phyloP scores from a whole-genome alignment of 768 basidiomycete genomes.

The Asterophora parasitica region DNA sequence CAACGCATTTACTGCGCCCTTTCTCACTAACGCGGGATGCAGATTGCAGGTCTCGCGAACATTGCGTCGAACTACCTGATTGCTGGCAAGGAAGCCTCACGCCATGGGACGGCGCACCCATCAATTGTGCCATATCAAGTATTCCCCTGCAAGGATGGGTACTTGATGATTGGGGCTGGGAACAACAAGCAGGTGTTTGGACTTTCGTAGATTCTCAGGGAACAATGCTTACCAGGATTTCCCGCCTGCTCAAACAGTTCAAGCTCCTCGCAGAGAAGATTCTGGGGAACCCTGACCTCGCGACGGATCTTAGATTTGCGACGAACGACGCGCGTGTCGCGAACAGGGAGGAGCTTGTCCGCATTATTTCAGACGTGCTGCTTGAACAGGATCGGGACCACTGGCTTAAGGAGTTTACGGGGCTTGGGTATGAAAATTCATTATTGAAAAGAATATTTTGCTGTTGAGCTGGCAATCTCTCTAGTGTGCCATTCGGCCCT shows the following conservation, averaged over 20 bases:
- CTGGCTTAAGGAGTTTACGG: conserved; percentile 75
- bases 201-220: neutral
- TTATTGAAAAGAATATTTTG: neutral
- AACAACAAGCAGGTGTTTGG: conserved; percentile 73
- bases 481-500: conserved; percentile 79
- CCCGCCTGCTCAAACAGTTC: conserved; percentile 47
- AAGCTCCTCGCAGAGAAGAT: conserved; percentile 58
- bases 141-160: conserved; percentile 83
- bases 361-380: conserved; percentile 61
- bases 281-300: conserved; percentile 56
- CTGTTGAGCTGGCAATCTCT: neutral
- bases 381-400: conserved; percentile 53
- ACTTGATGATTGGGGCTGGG: conserved; percentile 90
- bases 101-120: conserved; percentile 92
- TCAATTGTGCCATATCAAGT: conserved; percentile 93
- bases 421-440: conserved; percentile 56
- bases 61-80: conserved; percentile 93
- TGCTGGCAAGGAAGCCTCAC: conserved; percentile 71
- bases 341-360: conserved; percentile 66
- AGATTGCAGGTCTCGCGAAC: conserved; percentile 90
- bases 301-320: conserved; percentile 56
- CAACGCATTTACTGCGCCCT: neutral
- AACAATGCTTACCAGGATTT: neutral
- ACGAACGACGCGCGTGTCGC: conserved; percentile 74
- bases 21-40: conserved; percentile 1